These are phyloP conservation scores for Physcia stellaris DNA, from an alignment of 495 filamentous ascomycete species.

Conservation along the genomic window DNA sequence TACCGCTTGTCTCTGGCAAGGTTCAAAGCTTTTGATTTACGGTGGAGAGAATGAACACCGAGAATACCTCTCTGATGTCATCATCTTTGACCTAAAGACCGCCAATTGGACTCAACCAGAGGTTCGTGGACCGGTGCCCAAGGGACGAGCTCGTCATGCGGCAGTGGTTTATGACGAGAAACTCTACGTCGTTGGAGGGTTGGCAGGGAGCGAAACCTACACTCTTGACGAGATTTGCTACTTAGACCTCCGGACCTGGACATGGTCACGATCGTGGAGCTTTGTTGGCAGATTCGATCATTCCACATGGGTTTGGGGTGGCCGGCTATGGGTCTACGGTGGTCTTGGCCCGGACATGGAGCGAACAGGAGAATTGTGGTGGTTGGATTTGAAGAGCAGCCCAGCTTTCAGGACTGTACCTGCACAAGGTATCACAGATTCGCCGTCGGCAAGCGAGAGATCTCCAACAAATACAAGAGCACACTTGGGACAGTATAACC, in stretches of 20 bases:
- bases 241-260: conserved; percentile 91
- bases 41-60: conserved; percentile 96
- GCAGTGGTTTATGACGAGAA: conserved; percentile 94
- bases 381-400: conserved; percentile 83
- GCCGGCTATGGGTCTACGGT: conserved; percentile 93
- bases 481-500: conserved; percentile 9
- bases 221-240: conserved; percentile 93
- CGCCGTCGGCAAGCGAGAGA: conserved; percentile 19
- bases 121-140: conserved; percentile 66
- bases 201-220: conserved; percentile 73
- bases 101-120: conserved; percentile 89
- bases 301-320: conserved; percentile 79
- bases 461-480: conserved; percentile 7
- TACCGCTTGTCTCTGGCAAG: conserved; percentile 88
- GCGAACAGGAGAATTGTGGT: conserved; percentile 87
- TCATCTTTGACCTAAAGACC: conserved; percentile 87
- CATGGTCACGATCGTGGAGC: conserved; percentile 91
- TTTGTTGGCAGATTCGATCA: conserved; percentile 93
- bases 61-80: conserved; percentile 86
- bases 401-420: conserved; percentile 67
- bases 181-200: conserved; percentile 82
- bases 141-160: conserved; percentile 83
- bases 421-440: conserved; percentile 50
- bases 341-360: conserved; percentile 92
- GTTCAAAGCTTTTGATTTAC: conserved; percentile 87